Evolutionary conservation across 2,329 filamentous ascomycete genomes (phyloP).

Genomic region (Juglanconis oblonga): DNA sequence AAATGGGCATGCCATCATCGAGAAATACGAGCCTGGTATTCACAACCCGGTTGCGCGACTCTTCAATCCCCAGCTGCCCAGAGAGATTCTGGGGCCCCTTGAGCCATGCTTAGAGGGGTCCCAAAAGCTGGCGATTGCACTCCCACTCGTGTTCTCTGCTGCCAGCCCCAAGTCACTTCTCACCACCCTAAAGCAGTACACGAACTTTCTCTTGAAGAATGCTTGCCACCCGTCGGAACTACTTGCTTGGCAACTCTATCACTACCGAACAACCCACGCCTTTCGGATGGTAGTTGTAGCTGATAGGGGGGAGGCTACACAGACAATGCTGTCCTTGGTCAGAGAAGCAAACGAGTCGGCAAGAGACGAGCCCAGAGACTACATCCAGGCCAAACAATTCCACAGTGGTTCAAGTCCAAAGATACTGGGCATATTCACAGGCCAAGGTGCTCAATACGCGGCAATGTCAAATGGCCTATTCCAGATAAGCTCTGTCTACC

Average conservation of each 20-base stretch:
- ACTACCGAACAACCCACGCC: slow-evolving; percentile 28
- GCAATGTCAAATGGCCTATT: slow-evolving; percentile 36
- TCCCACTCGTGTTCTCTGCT: slow-evolving; percentile 38
- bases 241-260: slow-evolving; percentile 32
- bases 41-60: slow-evolving; percentile 23
- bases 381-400: slow-evolving; percentile 21
- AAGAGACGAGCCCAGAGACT: no score
- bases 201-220: slow-evolving; percentile 27
- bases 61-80: background rate
- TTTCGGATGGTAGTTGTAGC: slow-evolving; percentile 24
- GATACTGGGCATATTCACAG: slow-evolving; percentile 37
- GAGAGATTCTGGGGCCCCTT: background rate
- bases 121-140: slow-evolving; percentile 8
- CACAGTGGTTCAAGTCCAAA: slow-evolving; percentile 19
- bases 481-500: slow-evolving; percentile 28
- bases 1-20: slow-evolving; percentile 42
- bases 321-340: background rate
- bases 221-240: slow-evolving; percentile 14
- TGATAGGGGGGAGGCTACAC: slow-evolving; percentile 17
- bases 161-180: slow-evolving; percentile 32
- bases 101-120: background rate
- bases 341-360: no score
- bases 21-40: slow-evolving; percentile 33
- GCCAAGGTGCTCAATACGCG: slow-evolving; percentile 44
- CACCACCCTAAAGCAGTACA: slow-evolving; percentile 25